These are phyloP conservation scores for Botryobasidium botryosum DNA, from an alignment of 768 basidiomycete species.

Conservation along the genomic window DNA sequence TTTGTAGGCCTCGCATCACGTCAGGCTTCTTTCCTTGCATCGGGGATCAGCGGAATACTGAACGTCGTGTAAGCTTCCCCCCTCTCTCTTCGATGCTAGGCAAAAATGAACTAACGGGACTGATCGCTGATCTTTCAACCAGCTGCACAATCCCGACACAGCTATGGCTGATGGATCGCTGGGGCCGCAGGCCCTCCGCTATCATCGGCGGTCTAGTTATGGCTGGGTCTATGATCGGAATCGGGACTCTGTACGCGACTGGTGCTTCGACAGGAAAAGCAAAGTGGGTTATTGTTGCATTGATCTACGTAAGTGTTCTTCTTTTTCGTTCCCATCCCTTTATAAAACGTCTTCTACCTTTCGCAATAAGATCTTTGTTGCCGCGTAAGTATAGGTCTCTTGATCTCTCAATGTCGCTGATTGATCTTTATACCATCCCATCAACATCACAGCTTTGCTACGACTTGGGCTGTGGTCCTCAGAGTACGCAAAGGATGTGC, in stretches of 20 bases:
- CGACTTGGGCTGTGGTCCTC: constrained; percentile 27
- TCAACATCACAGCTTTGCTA: too few relatives aligned
- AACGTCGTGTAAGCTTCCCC: constrained; percentile 18
- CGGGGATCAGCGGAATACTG: constrained; percentile 32
- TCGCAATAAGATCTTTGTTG: too few relatives aligned
- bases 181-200: constrained; percentile 24
- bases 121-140: neutral
- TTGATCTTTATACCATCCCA: too few relatives aligned
- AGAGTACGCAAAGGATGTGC: constrained; percentile 4
- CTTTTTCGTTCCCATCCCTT: too few relatives aligned
- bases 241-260: constrained; percentile 29
- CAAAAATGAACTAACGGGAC: too few relatives aligned
- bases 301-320: constrained; percentile 26
- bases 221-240: constrained; percentile 24
- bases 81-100: neutral
- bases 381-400: too few relatives aligned
- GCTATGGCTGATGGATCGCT: constrained; percentile 24
- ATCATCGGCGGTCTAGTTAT: constrained; percentile 29
- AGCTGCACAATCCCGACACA: constrained; percentile 24
- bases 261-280: constrained; percentile 18
- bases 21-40: constrained; percentile 34
- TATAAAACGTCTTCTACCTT: too few relatives aligned
- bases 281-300: constrained; percentile 27
- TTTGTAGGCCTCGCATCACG: constrained; percentile 29
- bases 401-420: too few relatives aligned